phyloP scores from a whole-genome alignment of 2,329 filamentous ascomycete species.

The Sarocladium kiliense region DNA sequence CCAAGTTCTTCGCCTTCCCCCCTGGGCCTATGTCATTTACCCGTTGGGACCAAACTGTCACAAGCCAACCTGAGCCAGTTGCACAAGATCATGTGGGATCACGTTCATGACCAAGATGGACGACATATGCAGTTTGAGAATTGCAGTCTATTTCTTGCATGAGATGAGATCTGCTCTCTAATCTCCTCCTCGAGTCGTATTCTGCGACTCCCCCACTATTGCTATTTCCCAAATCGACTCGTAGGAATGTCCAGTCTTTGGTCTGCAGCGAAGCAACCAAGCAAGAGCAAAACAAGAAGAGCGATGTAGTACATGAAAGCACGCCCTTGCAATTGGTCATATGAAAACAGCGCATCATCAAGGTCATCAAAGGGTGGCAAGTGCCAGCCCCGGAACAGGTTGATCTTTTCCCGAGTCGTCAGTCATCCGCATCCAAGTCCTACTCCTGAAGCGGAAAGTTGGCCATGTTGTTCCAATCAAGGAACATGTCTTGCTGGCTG shows the following conservation, averaged over 20 bases:
- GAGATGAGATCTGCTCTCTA: slow-evolving; percentile 5
- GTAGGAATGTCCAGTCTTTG: neutral
- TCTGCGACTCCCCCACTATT: neutral
- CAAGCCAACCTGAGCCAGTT: no score
- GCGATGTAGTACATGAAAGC: slow-evolving; percentile 6
- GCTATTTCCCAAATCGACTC: neutral
- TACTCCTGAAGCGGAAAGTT: slow-evolving; percentile 28
- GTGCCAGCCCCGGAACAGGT: neutral
- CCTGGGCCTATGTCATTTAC: no score
- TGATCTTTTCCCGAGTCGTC: neutral
- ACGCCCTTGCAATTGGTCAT: neutral
- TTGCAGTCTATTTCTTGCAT: neutral
- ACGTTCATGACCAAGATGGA: neutral
- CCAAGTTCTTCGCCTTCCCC: no score
- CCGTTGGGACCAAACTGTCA: no score
- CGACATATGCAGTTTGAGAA: neutral
- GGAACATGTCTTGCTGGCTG: slow-evolving; percentile 46
- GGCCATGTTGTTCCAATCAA: slow-evolving; percentile 36
- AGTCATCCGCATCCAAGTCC: slow-evolving; percentile 8
- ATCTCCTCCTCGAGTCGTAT: neutral
- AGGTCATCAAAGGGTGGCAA: neutral
- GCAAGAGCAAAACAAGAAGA: neutral
- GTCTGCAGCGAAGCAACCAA: neutral
- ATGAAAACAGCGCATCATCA: neutral
- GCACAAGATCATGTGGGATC: no score